Base-by-base conservation (phyloP, 23 red algal species). In the Gracilaria caudata region DNA sequence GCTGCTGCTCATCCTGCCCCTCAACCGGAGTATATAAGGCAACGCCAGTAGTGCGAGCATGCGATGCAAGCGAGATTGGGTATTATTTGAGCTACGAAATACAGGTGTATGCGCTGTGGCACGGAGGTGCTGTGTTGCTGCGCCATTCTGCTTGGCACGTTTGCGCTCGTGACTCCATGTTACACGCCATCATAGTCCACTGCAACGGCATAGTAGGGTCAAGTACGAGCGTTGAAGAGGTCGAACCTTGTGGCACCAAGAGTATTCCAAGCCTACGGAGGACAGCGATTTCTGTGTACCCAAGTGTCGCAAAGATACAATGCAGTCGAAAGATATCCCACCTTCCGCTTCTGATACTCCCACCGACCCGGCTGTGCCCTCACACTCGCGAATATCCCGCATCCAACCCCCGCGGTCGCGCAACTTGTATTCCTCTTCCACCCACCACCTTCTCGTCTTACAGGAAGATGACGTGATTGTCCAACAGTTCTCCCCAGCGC, bases 401-500 rank as follows among this genome's bases (percentile, higher is more conserved):
- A 19, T 37, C 11, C 32, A 35, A 66, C 29, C 61, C 32, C 47
- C n/a, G 37, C 19, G 20, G 29, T 47, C 40, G 24, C 70, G 70
- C 21, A 43, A 75, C n/a, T 40, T 75, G 20, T 75, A 47, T 38
- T 16, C 70, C 6, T 75, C 70, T 19, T 46, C 70, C 40, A 75
- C 70, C 21, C 37, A 75, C 19, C 70, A 75, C 7, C 43, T 75
- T 29, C 70, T 75, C 25, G 39, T 75, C 43, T 29, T 75, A 26
- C 70, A 75, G 70, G 70, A 75, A 75, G 70, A 75, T 75, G 70
- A 75, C 20, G 21, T 75, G 24, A 7, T 47, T 26, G 20, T 29
- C 14, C 70, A 43, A 38, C 21, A 75, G 39, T 5, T 46, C 20
- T 49, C 70, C 20, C 4, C 37, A 8, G n/a, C 37, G 19, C 37